These are phyloP conservation scores for Durio zibethinus DNA, from an alignment of 345 rosid species.

Conservation along the genomic window DNA sequence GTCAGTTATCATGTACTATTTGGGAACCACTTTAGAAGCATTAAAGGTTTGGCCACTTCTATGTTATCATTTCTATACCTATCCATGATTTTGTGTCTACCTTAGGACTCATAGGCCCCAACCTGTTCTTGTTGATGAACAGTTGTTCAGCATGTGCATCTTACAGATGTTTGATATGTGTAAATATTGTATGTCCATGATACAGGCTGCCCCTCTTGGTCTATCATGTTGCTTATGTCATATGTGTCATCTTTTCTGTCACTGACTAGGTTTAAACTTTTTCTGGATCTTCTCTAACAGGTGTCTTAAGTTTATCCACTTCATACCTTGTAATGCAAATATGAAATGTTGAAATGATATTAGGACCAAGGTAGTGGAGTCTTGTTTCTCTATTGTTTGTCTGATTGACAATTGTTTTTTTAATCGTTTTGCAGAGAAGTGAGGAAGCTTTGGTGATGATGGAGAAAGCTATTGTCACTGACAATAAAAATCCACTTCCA, in stretches of 20 bases:
- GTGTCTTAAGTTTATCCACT: neutral
- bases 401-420: neutral
- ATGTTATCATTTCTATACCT: neutral
- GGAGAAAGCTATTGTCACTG: constrained; percentile 74
- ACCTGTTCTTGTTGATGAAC: neutral
- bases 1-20: constrained; percentile 86
- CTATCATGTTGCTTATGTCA: neutral
- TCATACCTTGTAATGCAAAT: neutral
- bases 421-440: constrained; percentile 52
- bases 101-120: neutral
- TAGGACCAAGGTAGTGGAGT: constrained; percentile 4
- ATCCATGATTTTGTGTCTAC: neutral
- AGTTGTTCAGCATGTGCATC: neutral
- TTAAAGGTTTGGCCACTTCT: constrained; percentile 47
- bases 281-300: neutral
- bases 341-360: neutral
- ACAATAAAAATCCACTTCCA: constrained; percentile 79
- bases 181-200: neutral
- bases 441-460: constrained; percentile 79
- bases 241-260: neutral
- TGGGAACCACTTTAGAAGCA: constrained; percentile 79
- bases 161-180: neutral
- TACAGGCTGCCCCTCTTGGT: neutral
- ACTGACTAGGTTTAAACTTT: neutral
- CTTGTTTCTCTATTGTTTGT: neutral